These are phyloP conservation scores for Xylaria polymorpha DNA, from an alignment of 2,329 filamentous ascomycete species.

Conservation along the genomic window DNA sequence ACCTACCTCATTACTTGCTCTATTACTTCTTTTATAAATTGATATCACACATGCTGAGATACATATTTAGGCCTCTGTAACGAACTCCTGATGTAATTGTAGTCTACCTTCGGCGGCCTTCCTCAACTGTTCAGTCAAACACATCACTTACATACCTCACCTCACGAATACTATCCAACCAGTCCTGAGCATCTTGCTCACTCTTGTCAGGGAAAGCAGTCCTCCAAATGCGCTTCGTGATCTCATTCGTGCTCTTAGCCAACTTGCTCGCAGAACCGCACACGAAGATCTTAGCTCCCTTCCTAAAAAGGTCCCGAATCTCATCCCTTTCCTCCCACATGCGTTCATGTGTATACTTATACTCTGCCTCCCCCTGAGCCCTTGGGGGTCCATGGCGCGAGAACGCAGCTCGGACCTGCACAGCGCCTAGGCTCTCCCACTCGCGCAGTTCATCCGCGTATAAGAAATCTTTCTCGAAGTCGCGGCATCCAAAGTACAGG, in stretches of 20 bases:
- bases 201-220: constrained; percentile 26
- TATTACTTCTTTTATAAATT: no score
- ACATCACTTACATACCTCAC: constrained; percentile 41
- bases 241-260: constrained; percentile 36
- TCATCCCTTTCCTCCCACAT: constrained; percentile 36
- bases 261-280: constrained; percentile 37
- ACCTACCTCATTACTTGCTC: no score
- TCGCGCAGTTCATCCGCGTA: constrained; percentile 67
- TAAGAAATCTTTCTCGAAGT: constrained; percentile 65
- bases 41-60: no score
- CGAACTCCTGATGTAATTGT: no score
- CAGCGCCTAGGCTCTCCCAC: constrained; percentile 71
- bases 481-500: constrained; percentile 61
- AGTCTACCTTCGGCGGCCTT: no score
- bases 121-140: constrained; percentile 33
- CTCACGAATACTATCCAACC: constrained; percentile 37
- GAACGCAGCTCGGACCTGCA: constrained; percentile 71
- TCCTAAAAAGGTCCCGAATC: constrained; percentile 23
- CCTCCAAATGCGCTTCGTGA: constrained; percentile 33
- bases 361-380: not conserved
- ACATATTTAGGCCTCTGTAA: no score
- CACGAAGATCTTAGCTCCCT: constrained; percentile 32
- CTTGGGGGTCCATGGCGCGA: constrained; percentile 16
- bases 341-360: constrained; percentile 32
- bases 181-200: constrained; percentile 36